Evolutionary conservation across 306 rosid genomes (phyloP), one percentile per base, ranked within the genome.

Genomic region (Mucuna pruriens): DNA sequence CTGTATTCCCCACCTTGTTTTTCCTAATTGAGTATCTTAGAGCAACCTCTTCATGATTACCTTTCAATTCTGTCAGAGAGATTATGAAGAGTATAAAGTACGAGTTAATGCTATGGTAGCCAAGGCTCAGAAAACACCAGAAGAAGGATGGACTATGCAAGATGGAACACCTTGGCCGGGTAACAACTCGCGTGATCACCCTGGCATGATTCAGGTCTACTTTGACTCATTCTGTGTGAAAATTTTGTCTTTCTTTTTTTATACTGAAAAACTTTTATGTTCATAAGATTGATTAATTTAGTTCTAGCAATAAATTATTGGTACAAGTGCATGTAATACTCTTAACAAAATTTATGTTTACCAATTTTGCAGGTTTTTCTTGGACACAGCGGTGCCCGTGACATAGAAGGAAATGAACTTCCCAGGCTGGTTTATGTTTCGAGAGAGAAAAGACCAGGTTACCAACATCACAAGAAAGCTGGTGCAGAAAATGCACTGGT

Each of bases 111-210:
- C 96, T 71, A 65, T 95, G 90, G 99, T 95, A 22, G 89, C 97
- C 1, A 95, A 93, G 89, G 99, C 99, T 78, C 99, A 90, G 78
- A 95, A 93, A 88, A 85, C 96, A 75, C 99, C 99, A 1, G 99
- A 95, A 15, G 99, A 95, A 25, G 99, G 99, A 76, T 95, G 99
- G 99, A 85, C 88, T 8, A 95, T 95, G 99, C 90, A 86, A 90
- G 99, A 95, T 66, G 99, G 99, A 84, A 93, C 98, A 74, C 68
- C 98, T 82, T 95, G 99, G 99, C 99, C 99, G 0, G 99, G 99
- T 85, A 95, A 95, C 75, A 93, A 95, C 55, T 38, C 97, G 2
- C 96, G 96, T 2, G 99, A 95, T 83, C 99, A 95, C 84, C 99
- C 99, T 13, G 99, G 99, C 83, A 95, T 95, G 99, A 93, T 95